These are phyloP conservation scores for Annona squamosa DNA, from an alignment of 164 flowering plant species.

Conservation along the genomic window DNA sequence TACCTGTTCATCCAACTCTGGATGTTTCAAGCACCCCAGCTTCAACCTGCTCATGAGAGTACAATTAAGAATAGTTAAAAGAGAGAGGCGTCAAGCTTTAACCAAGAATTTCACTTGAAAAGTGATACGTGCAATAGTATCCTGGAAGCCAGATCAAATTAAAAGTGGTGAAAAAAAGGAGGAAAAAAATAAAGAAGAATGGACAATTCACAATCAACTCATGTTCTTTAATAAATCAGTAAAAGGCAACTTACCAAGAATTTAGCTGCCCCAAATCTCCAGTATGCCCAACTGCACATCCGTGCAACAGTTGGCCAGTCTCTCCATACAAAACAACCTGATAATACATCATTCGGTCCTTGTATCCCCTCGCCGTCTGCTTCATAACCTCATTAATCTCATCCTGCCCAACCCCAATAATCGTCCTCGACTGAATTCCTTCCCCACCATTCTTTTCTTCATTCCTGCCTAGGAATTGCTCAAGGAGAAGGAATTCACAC, in stretches of 20 bases:
- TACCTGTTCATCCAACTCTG: constrained; percentile 17
- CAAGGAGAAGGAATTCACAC: constrained; percentile 31
- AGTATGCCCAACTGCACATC: constrained; percentile 7
- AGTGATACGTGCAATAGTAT: neutral
- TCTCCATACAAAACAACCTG: constrained; percentile 54
- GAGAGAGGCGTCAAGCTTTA: neutral
- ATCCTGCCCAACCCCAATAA: constrained; percentile 14
- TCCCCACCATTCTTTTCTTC: neutral
- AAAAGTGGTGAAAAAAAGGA: neutral
- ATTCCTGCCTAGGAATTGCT: constrained; percentile 4
- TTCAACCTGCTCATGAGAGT: constrained; percentile 22
- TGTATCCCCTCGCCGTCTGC: constrained; percentile 50
- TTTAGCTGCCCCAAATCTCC: constrained; percentile 9
- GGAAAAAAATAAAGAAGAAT: neutral
- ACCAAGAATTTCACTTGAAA: neutral
- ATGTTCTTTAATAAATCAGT: neutral
- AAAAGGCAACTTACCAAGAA: neutral
- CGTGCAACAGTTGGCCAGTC: constrained; percentile 13
- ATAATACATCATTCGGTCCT: constrained; percentile 57
- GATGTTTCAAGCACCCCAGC: constrained; percentile 15
- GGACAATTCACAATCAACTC: neutral
- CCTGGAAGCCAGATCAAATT: neutral
- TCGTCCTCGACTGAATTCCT: constrained; percentile 4
- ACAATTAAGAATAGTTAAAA: neutral
- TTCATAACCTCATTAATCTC: constrained; percentile 28